Base-by-base conservation (phyloP, 352 stramenopile species). In the Globisporangium radiosum region DNA sequence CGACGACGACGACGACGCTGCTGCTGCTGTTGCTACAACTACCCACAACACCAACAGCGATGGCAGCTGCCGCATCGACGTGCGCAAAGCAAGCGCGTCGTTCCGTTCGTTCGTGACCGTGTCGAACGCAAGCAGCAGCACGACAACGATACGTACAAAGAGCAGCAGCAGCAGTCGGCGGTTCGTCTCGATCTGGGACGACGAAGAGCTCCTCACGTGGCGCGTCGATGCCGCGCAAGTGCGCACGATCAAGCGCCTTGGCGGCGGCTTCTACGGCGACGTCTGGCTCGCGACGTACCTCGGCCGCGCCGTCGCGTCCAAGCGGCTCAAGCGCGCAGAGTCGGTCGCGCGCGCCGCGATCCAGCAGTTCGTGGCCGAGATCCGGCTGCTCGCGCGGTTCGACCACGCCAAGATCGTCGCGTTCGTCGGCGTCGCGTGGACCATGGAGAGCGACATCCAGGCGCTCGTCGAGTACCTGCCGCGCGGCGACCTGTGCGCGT, bases 401-500 rank as follows among this genome's bases (percentile, higher is more conserved):
- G 59, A 75, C 5, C 75, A 87, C 54, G 69, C 76, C 15, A 75
- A 75, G 17, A 77, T 87, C 52, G 70, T 85, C 4, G 57, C 69
- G 15, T 87, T 83, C 52, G 54, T 75, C 40, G 75, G 77, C 39
- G 68, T 84, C 39, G 71, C 77, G 8, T 71, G 76, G 65, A 82
- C 71, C 3, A 63, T 59, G 49, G 36, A 75, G 51, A 68, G 53
- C 19, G 69, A 81, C 49, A 54, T 87, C 6, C 61, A 75, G 13
- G 60, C 74, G 52, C 52, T 83, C 15, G 72, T 81, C 56, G 77
- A 87, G 54, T 86, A 85, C 52, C 76, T 87, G 65, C 62, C 63
- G n/a, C 68, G 68, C 25, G 77, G 77, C 15, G 77, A 87, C 51
- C 54, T 87, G 45, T 69, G 71, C 36, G 68, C 65, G 13, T 76